These are phyloP conservation scores for Picocystis sp. DNA, from an alignment of 163 green algal species.

Conservation along the genomic window DNA sequence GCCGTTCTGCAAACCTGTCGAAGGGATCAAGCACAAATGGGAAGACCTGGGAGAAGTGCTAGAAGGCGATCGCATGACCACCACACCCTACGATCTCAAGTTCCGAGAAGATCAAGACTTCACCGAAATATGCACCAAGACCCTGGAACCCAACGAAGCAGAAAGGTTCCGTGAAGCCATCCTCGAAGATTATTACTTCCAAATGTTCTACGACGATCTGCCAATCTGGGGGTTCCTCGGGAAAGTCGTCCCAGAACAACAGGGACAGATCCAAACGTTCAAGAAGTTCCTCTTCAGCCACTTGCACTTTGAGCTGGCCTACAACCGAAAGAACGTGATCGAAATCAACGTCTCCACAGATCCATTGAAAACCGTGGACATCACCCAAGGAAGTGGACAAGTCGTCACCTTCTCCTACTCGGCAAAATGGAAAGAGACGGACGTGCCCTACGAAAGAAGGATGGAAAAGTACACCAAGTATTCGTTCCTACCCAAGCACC, in stretches of 20 bases:
- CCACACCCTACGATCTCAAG: conserved; percentile 62
- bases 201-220: conserved; percentile 67
- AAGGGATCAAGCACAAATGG: conserved; percentile 51
- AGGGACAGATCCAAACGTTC: conserved; percentile 1
- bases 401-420: conserved; percentile 3
- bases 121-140: conserved; percentile 49
- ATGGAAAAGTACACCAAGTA: conserved; percentile 8
- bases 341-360: conserved; percentile 60
- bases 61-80: conserved; percentile 51
- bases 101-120: conserved; percentile 72
- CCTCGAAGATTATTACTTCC: conserved; percentile 49
- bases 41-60: conserved; percentile 45
- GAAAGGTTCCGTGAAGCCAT: conserved; percentile 29
- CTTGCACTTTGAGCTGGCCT: conserved; percentile 64
- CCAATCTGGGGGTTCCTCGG: conserved; percentile 52
- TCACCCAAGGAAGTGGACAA: conserved; percentile 3
- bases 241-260: conserved; percentile 19
- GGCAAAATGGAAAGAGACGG: conserved; percentile 3
- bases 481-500: conserved; percentile 3
- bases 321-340: conserved; percentile 49
- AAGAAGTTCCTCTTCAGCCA: conserved; percentile 54
- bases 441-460: background rate
- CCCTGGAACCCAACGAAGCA: no score
- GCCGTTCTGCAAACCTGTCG: conserved; percentile 3
- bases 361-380: conserved; percentile 33